Percentiles rank a stretch among this genome's conserved stretches.
Conservation (phyloP, 176 grass and related monocot genomes). For the Triticum timopheevii region DNA sequence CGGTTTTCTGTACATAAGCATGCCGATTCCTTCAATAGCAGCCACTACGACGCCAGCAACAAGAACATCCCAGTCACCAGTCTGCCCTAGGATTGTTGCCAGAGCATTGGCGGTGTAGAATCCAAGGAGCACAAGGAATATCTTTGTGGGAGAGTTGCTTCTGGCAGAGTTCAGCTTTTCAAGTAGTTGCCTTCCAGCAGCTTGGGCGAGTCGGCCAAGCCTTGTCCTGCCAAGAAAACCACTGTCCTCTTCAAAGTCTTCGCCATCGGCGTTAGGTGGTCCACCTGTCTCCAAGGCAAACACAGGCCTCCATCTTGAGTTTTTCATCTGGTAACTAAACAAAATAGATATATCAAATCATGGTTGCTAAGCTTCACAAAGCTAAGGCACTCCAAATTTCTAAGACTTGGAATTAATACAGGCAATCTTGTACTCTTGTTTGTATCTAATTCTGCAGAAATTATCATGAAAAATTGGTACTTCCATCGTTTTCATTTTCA, state of each 20-base stretch:
- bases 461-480: background rate
- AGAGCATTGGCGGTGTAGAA: constrained; percentile 96
- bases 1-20: constrained; percentile 89
- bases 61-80: constrained; percentile 98
- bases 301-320: constrained; percentile 50
- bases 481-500: background rate
- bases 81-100: constrained; percentile 91
- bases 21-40: constrained; percentile 85
- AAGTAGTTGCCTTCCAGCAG: constrained; percentile 60
- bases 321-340: constrained; percentile 55
- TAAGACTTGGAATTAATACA: background rate
- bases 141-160: constrained; percentile 73
- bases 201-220: constrained; percentile 65
- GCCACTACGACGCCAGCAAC: constrained; percentile 84
- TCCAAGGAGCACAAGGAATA: constrained; percentile 88
- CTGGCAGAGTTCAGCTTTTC: constrained; percentile 74
- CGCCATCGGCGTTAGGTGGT: constrained; percentile 46
- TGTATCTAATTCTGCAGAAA: background rate
- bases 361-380: background rate
- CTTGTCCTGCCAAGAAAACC: constrained; percentile 70
- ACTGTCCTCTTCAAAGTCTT: constrained; percentile 54
- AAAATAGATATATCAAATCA: constrained; percentile 17
- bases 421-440: background rate
- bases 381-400: background rate
- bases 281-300: constrained; percentile 74